Evolutionary conservation across 148 eudicot species (phyloP).

Genomic region (Nepenthes gracilis): DNA sequence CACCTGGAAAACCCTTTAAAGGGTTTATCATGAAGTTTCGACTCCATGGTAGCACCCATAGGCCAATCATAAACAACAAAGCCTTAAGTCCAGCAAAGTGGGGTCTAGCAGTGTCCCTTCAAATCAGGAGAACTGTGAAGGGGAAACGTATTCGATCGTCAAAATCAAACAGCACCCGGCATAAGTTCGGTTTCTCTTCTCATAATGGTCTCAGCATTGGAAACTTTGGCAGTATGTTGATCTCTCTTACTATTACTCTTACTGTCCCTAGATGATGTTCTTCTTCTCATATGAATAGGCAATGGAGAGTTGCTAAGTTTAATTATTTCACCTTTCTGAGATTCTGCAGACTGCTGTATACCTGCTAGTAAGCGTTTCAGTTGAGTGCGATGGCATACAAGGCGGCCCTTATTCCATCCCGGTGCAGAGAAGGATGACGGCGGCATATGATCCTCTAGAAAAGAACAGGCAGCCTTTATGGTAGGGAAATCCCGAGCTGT

Average conservation of each 20-base stretch:
- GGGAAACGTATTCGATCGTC: too few species aligned
- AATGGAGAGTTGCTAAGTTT: slow-evolving; percentile 39
- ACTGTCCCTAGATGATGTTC: slow-evolving; percentile 9
- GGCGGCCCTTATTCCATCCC: slow-evolving; percentile 88
- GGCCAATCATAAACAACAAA: too few species aligned
- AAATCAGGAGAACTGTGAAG: too few species aligned
- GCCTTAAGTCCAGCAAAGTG: too few species aligned
- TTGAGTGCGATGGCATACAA: slow-evolving; percentile 62
- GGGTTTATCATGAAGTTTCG: too few species aligned
- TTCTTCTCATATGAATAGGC: slow-evolving; percentile 23
- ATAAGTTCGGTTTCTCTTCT: slow-evolving; percentile 41
- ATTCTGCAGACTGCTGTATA: slow-evolving; percentile 20
- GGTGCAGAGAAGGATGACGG: slow-evolving; percentile 65
- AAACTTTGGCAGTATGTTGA: slow-evolving; percentile 13
- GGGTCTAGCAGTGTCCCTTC: too few species aligned
- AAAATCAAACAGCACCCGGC: slow-evolving; percentile 31
- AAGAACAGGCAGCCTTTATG: slow-evolving; percentile 56
- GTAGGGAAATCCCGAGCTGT: slow-evolving; percentile 61
- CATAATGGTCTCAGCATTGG: slow-evolving; percentile 14
- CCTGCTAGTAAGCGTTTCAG: slow-evolving; percentile 52
- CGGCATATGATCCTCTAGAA: slow-evolving; percentile 42
- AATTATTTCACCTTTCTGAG: slow-evolving; percentile 22
- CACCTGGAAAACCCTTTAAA: too few species aligned
- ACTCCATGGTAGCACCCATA: too few species aligned
- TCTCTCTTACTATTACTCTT: slow-evolving; percentile 21